These are phyloP conservation scores for Lyophyllum shimeji DNA, from an alignment of 768 basidiomycete genomes.

Conservation along the genomic window DNA sequence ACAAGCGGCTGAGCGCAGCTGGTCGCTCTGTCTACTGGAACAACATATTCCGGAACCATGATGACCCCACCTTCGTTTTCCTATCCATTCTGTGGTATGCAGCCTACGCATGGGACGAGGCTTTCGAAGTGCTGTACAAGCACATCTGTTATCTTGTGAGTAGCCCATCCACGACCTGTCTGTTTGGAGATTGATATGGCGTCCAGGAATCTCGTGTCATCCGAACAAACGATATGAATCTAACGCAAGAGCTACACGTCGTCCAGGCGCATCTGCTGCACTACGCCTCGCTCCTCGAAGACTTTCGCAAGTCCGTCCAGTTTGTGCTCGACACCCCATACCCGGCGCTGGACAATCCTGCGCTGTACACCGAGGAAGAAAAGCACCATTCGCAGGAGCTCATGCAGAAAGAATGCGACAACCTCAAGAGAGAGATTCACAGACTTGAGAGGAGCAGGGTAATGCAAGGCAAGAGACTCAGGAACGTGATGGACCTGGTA, in stretches of 20 bases:
- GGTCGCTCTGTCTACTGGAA: constrained; percentile 48
- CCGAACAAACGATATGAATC: constrained; percentile 33
- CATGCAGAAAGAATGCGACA: constrained; percentile 44
- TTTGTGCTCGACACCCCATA: constrained; percentile 51
- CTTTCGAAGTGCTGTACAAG: constrained; percentile 48
- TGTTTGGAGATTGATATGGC: background rate
- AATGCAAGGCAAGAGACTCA: constrained; percentile 44
- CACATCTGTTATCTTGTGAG: constrained; percentile 50
- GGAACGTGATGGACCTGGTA: constrained; percentile 53
- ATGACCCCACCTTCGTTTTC: constrained; percentile 57
- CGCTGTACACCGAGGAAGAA: constrained; percentile 11
- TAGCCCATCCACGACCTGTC: constrained; percentile 10
- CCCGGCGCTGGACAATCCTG: constrained; percentile 38
- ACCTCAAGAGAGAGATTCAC: constrained; percentile 48
- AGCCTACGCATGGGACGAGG: constrained; percentile 61
- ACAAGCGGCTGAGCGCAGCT: constrained; percentile 34
- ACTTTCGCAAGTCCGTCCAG: constrained; percentile 50
- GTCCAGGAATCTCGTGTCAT: constrained; percentile 47
- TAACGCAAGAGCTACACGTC: constrained; percentile 55
- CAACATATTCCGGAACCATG: constrained; percentile 35
- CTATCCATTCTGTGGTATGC: constrained; percentile 57
- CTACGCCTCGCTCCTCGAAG: constrained; percentile 50
- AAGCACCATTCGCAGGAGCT: constrained; percentile 19
- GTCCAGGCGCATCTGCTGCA: constrained; percentile 59
- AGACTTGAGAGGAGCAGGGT: constrained; percentile 40